Percentiles rank a stretch among this genome's conserved stretches.
Conservation (phyloP, 768 basidiomycete genomes). For the Agrocybe pediades region DNA sequence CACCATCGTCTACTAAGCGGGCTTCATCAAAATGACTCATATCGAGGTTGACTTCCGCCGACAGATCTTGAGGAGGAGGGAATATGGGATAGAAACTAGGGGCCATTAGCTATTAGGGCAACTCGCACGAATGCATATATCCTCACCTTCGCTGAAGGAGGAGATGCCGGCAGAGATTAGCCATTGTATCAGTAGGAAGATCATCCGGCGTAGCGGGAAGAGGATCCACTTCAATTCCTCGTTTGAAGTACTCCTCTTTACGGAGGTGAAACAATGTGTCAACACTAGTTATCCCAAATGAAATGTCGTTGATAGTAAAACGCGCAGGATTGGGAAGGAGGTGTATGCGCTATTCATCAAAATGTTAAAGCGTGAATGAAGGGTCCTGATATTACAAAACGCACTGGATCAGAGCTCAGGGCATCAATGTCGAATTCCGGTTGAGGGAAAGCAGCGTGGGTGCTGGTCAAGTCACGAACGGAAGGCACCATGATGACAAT, state of each 20-base stretch:
- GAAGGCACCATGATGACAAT: conserved; percentile 81
- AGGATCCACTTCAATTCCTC: conserved; percentile 63
- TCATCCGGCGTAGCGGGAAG: conserved; percentile 42
- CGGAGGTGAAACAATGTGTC: conserved; percentile 90
- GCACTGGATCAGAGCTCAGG: conserved; percentile 51
- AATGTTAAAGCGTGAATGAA: not conserved
- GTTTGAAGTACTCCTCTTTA: conserved; percentile 78
- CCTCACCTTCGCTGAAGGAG: conserved; percentile 84
- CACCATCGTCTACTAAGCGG: conserved; percentile 35
- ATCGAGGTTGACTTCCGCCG: conserved; percentile 87
- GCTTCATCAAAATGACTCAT: conserved; percentile 68
- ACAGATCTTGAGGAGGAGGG: conserved; percentile 75
- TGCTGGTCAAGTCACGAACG: conserved; percentile 76
- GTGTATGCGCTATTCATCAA: conserved; percentile 60
- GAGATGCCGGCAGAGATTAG: conserved; percentile 75
- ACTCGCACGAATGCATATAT: not conserved
- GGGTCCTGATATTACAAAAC: conserved; percentile 17
- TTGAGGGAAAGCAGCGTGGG: conserved; percentile 88
- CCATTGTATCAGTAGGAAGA: conserved; percentile 70
- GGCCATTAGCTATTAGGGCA: not conserved
- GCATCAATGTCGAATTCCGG: conserved; percentile 51
- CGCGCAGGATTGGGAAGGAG: conserved; percentile 85
- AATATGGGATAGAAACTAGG: conserved; percentile 93
- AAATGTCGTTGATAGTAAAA: conserved; percentile 83
- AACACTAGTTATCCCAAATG: conserved; percentile 79